These are phyloP conservation scores for Viridothelium virens DNA, from an alignment of 495 filamentous ascomycete species.

Conservation along the genomic window DNA sequence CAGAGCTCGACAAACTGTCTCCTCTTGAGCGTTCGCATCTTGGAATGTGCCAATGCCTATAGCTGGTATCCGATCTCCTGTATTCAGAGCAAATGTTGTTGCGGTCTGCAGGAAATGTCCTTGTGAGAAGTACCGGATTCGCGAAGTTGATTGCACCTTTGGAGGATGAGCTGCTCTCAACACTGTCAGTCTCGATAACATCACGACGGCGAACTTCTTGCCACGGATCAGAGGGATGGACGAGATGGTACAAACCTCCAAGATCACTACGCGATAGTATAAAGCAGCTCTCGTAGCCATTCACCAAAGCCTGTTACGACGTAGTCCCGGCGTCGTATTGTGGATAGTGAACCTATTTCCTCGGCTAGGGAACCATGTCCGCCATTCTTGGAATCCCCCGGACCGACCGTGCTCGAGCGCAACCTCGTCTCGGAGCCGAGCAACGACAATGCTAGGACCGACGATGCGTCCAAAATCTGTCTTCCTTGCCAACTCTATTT, in stretches of 20 bases:
- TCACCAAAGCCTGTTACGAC: not conserved
- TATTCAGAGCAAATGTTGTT: conserved; percentile 14
- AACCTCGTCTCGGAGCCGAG: not conserved
- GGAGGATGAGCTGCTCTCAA: not conserved
- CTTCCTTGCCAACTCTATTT: not conserved
- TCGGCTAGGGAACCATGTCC: not conserved
- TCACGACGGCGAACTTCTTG: not conserved
- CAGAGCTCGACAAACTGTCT: conserved; percentile 7
- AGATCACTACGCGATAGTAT: not conserved
- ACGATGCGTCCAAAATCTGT: not conserved
- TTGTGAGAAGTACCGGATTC: conserved; percentile 11
- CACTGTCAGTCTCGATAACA: not conserved
- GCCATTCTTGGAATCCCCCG: not conserved
- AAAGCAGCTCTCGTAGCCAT: not conserved
- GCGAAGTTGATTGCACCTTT: not conserved
- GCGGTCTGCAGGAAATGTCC: not conserved
- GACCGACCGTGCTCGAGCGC: not conserved
- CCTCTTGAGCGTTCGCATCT: conserved; percentile 14
- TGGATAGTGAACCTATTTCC: not conserved
- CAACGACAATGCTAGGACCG: not conserved
- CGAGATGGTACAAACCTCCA: not conserved
- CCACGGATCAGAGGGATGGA: not conserved
- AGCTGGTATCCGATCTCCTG: conserved; percentile 12
- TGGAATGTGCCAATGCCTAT: conserved; percentile 15
- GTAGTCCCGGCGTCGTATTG: not conserved